phyloP scores from a whole-genome alignment of 805 yeast genomes.

The Metschnikowia lachancei region DNA sequence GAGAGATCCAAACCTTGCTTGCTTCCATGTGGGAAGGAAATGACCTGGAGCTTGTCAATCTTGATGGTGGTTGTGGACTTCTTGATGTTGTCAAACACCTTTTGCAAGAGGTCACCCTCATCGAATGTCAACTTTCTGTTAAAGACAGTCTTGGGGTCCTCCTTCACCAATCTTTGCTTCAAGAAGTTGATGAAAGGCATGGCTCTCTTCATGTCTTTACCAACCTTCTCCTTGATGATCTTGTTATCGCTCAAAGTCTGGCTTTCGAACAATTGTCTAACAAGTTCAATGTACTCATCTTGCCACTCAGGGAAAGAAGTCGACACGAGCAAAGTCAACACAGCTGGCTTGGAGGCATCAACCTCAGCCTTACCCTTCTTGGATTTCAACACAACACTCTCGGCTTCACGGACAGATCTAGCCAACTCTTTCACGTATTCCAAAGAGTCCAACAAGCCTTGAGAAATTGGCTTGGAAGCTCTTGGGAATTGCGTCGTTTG shows the following conservation, averaged over 20 bases:
- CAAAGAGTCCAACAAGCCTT: constrained; percentile 61
- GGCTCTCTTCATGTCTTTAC: constrained; percentile 93
- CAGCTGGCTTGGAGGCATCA: constrained; percentile 71
- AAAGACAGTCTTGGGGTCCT: constrained; percentile 75
- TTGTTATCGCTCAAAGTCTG: constrained; percentile 64
- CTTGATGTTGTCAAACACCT: constrained; percentile 53
- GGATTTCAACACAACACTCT: constrained; percentile 72
- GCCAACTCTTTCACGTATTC: constrained; percentile 75
- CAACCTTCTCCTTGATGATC: constrained; percentile 61
- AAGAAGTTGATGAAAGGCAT: constrained; percentile 93
- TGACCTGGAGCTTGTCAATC: constrained; percentile 56
- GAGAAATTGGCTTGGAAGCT: constrained; percentile 63
- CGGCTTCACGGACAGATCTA: constrained; percentile 89
- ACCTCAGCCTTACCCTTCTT: constrained; percentile 84
- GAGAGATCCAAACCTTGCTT: constrained; percentile 60
- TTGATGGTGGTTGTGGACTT: constrained; percentile 58
- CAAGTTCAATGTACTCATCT: constrained; percentile 59
- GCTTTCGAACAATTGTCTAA: constrained; percentile 68
- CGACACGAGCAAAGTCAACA: constrained; percentile 69
- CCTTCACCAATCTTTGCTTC: constrained; percentile 73
- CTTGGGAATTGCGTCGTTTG: constrained; percentile 81
- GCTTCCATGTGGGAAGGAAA: constrained; percentile 63
- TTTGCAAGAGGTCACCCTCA: constrained; percentile 66
- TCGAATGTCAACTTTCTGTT: constrained; percentile 83
- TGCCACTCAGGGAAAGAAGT: constrained; percentile 77